Evolutionary conservation across 441 rosid genomes (phyloP), one percentile per base, ranked within the genome.

Genomic region (Francoa sonchifolia): DNA sequence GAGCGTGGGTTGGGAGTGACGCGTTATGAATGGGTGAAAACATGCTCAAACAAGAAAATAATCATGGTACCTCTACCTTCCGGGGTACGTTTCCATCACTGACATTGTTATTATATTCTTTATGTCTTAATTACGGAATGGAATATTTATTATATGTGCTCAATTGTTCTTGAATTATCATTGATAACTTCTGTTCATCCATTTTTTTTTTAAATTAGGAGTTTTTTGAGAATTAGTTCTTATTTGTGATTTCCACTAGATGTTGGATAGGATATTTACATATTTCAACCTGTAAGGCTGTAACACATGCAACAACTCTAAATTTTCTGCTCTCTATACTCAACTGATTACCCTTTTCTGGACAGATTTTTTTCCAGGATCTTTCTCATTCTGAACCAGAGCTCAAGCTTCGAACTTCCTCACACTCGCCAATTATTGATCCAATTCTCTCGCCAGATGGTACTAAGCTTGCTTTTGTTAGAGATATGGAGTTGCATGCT

Each of bases 1-100:
- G 94, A 89, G 50, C 93, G 94, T 26, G 96, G 98, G 0, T 65
- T 89, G 53, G 98, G 98, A n/a, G 98, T 89, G 12, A 89, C 98
- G 0, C 73, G 81, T 23, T 89, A 79, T 30, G 96, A 89, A 57
- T 89, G 98, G 98, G 76, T 79, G 45, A 82, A 85, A 70, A 66
- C 82, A 3, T 59, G 68, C 65, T 50, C 62, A 2, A 79, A 74
- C 63, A 79, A 66, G 79, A 79, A 74, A 48, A 59, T 59, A 5
- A 71, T 89, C 17, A 67, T 89, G 66, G 94, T 89, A 54, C 98
- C 98, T 42, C 67, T 89, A 68, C 96, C 94, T 49, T 70, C 71
- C 0, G 98, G 98, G 94, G 98, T 89, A 50, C 29, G 78, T 74
- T 57, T 41, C 39, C 42, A 33, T 23, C 11, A 55, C 54, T 45